Conservation (phyloP, 73 alveolate genomes). For the Tetrahymena elliotti region DNA sequence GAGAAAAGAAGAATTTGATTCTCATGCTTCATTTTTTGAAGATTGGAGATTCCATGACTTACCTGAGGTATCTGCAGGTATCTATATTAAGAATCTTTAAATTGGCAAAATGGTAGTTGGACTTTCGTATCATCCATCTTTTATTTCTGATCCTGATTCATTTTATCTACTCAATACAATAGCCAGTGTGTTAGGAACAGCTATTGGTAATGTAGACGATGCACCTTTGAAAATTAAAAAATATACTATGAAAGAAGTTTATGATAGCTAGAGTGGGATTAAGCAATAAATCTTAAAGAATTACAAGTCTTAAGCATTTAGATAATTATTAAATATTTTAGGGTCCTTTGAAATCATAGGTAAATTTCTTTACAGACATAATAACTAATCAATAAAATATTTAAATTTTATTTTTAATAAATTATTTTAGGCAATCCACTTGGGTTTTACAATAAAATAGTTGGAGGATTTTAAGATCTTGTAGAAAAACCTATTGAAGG, state of each 20-base stretch:
- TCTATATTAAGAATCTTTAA: neutral
- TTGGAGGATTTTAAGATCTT: constrained; percentile 92
- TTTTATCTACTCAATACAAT: neutral
- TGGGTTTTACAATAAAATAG: constrained; percentile 73
- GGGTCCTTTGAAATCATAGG: constrained; percentile 84
- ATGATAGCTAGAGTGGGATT: constrained; percentile 57
- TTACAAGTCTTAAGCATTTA: constrained; percentile 45
- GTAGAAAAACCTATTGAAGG: constrained; percentile 93
- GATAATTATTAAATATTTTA: constrained; percentile 53
- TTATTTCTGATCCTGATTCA: neutral
- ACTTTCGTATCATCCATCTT: neutral
- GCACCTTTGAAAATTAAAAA: neutral
- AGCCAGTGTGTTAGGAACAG: neutral
- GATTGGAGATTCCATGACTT: neutral
- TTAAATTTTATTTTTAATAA: too few species aligned
- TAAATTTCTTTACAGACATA: neutral
- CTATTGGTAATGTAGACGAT: neutral
- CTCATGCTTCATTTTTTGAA: neutral
- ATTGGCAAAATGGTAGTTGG: neutral
- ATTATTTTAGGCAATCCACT: constrained; percentile 80
- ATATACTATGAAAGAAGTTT: constrained; percentile 39
- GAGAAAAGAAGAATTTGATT: neutral
- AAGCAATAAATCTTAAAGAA: constrained; percentile 39
- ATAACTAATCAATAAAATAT: too few species aligned
- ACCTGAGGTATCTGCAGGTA: neutral